These are phyloP conservation scores for Colletotrichum karsti DNA, from an alignment of 2,329 filamentous ascomycete genomes.

Conservation along the genomic window DNA sequence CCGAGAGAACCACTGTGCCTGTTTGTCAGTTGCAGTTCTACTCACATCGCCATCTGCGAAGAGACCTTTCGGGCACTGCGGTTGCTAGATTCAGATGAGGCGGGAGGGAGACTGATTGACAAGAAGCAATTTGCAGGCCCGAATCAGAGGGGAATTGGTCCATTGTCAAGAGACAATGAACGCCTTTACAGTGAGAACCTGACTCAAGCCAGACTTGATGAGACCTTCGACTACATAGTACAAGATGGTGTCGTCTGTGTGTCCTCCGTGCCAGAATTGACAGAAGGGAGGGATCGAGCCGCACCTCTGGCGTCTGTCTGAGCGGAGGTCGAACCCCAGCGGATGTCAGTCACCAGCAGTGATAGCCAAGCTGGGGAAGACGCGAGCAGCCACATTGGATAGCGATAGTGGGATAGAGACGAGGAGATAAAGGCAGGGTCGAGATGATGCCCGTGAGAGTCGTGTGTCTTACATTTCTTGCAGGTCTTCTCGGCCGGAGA, in stretches of 20 bases:
- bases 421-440: not conserved
- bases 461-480: slow-evolving; percentile 18
- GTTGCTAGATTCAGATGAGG: not conserved
- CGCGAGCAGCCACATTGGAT: not conserved
- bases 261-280: not conserved
- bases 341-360: not conserved
- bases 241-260: slow-evolving; percentile 9
- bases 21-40: not conserved
- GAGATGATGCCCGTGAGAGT: not conserved
- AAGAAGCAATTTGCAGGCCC: not conserved
- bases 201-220: not conserved
- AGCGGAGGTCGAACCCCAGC: not conserved
- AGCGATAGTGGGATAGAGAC: not conserved
- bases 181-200: not conserved
- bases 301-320: slow-evolving; percentile 4
- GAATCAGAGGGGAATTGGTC: not conserved
- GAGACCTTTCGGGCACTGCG: not conserved
- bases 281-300: slow-evolving; percentile 19
- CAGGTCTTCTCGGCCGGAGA: slow-evolving; percentile 11
- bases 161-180: not conserved
- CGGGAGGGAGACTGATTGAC: slow-evolving; percentile 1
- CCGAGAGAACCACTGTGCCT: not conserved
- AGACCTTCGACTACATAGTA: not conserved
- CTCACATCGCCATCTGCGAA: not conserved
- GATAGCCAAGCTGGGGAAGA: not conserved